These are phyloP conservation scores for Aspergillus fumigatus DNA, from an alignment of 2,329 filamentous ascomycete genomes.

Conservation along the genomic window DNA sequence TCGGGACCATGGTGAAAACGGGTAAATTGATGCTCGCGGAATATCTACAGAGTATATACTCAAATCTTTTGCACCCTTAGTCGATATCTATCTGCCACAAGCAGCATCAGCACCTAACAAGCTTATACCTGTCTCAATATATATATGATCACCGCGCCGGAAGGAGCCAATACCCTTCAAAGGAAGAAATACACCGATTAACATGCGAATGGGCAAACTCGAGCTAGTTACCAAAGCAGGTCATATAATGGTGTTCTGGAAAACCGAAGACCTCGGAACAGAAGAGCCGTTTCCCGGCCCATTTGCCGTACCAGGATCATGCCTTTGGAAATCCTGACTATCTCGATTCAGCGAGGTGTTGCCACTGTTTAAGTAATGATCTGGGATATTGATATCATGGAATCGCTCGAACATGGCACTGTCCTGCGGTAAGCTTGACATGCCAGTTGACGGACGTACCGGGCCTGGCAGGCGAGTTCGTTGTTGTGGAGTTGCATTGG, in stretches of 20 bases:
- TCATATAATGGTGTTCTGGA: neutral
- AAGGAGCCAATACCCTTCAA: neutral
- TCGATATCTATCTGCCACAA: neutral
- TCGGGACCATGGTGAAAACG: too few relatives aligned
- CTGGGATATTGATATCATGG: neutral
- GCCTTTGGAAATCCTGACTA: neutral
- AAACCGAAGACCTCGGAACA: neutral
- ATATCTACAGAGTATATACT: too few relatives aligned
- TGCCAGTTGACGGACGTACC: slow-evolving; percentile 15
- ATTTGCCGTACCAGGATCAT: neutral
- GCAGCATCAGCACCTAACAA: neutral
- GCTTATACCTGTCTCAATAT: neutral
- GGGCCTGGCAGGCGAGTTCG: slow-evolving; percentile 23
- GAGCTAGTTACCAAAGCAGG: neutral
- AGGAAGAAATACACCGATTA: neutral
- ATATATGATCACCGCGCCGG: neutral
- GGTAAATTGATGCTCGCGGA: too few relatives aligned
- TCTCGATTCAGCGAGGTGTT: neutral
- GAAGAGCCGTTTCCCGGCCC: neutral
- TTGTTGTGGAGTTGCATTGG: slow-evolving; percentile 19
- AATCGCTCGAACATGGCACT: slow-evolving; percentile 2
- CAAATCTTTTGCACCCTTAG: neutral
- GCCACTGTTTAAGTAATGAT: neutral
- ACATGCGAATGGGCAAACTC: neutral
- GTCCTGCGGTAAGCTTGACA: slow-evolving; percentile 20